Conservation (phyloP, 2,329 filamentous ascomycete species). For the Fusarium abutilonis region DNA sequence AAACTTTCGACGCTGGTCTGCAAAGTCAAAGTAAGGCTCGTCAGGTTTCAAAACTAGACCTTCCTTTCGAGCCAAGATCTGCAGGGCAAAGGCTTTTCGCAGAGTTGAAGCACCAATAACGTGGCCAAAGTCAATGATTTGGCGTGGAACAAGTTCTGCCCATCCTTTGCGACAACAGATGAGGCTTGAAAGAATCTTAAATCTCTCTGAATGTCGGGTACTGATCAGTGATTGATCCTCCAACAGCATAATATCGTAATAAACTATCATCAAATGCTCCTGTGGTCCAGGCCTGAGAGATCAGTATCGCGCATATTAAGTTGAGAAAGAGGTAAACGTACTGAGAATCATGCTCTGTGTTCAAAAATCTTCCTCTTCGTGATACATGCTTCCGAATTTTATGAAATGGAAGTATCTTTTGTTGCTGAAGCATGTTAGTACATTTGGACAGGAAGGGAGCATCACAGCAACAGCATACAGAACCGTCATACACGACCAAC, state of each 20-base stretch:
- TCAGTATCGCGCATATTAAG: constrained; percentile 22
- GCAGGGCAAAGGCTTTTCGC: constrained; percentile 71
- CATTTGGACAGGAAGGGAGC: neutral
- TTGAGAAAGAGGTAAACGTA: constrained; percentile 51
- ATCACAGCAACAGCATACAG: constrained; percentile 48
- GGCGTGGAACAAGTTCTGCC: constrained; percentile 73
- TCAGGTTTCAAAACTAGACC: constrained; percentile 85
- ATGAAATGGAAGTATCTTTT: constrained; percentile 77
- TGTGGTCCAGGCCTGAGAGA: constrained; percentile 56
- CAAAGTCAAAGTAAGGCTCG: constrained; percentile 77
- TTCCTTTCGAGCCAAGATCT: constrained; percentile 74
- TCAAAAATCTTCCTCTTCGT: constrained; percentile 75
- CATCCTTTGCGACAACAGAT: constrained; percentile 64
- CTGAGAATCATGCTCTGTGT: constrained; percentile 74
- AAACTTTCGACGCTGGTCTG: constrained; percentile 49
- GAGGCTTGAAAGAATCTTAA: constrained; percentile 67
- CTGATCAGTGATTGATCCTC: constrained; percentile 63
- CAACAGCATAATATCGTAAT: constrained; percentile 66
- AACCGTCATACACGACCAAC: constrained; percentile 79
- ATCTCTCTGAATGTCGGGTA: constrained; percentile 66
- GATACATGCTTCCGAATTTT: constrained; percentile 83
- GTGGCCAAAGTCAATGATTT: constrained; percentile 72
- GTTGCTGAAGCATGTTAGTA: constrained; percentile 53
- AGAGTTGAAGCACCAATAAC: constrained; percentile 63
- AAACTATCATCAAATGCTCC: constrained; percentile 70